Conservation (phyloP, 2,329 filamentous ascomycete genomes). For the Leptographium galeiforme region DNA sequence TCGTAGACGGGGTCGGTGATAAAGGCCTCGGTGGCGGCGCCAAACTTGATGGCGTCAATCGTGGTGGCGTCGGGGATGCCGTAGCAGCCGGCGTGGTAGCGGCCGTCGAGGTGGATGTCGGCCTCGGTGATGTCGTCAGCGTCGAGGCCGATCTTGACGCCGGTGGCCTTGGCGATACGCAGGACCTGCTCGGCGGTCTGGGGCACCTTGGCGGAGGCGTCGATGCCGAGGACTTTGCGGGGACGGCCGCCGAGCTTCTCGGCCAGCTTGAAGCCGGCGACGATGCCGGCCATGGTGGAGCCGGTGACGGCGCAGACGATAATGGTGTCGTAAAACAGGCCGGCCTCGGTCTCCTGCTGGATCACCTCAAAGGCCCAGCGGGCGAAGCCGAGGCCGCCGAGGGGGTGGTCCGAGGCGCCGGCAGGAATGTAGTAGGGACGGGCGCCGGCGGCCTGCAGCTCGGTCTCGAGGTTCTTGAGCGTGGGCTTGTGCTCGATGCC, state of each 20-base stretch:
- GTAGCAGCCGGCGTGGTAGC: conserved; percentile 56
- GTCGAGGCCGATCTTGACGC: conserved; percentile 44
- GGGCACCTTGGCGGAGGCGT: conserved; percentile 45
- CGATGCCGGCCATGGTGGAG: conserved; percentile 56
- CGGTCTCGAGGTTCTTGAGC: conserved; percentile 38
- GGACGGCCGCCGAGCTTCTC: conserved; percentile 28
- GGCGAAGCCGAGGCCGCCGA: conserved; percentile 58
- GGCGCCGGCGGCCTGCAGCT: conserved; percentile 17
- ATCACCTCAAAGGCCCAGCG: conserved; percentile 58
- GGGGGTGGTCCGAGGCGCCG: conserved; percentile 55
- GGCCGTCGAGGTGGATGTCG: conserved; percentile 48
- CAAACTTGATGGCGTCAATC: conserved; percentile 54
- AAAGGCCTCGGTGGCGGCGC: conserved; percentile 54
- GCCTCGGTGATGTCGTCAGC: conserved; percentile 45
- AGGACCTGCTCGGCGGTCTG: conserved; percentile 54
- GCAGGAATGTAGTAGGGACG: conserved; percentile 62
- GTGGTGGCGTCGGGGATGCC: conserved; percentile 54
- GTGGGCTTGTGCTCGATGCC: conserved; percentile 57
- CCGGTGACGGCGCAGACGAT: conserved; percentile 61
- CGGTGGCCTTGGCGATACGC: conserved; percentile 52
- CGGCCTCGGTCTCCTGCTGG: conserved; percentile 46
- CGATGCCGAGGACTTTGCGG: conserved; percentile 51
- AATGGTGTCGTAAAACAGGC: conserved; percentile 53
- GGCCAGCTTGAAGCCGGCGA: conserved; percentile 57
- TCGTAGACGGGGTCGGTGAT: conserved; percentile 68